A percentile compares a stretch with the other conserved stretches of the same genome.
These are phyloP conservation scores for Lepidium africanum DNA, from an alignment of 345 rosid genomes.

Conservation along the genomic window DNA sequence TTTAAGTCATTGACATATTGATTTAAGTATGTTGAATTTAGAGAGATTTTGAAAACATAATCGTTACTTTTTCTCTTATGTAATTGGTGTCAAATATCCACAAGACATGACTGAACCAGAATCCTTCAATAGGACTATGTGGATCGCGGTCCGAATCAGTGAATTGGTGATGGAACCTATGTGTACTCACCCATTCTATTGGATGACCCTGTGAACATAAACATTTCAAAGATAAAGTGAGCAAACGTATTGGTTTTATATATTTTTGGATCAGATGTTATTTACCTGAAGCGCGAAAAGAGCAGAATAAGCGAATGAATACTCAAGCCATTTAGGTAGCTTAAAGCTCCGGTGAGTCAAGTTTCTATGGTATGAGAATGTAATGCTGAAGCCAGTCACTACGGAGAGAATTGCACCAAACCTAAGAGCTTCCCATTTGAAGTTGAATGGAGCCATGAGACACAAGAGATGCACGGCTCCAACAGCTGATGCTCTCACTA, in stretches of 20 bases:
- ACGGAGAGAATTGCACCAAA: constrained; percentile 5
- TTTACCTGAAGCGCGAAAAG: constrained; percentile 29
- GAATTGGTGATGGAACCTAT: constrained; percentile 32
- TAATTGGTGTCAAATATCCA: constrained; percentile 26
- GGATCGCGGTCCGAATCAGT: constrained; percentile 29
- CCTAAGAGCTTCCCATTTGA: constrained; percentile 22
- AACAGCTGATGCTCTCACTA: constrained; percentile 20
- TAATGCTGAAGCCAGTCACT: constrained; percentile 20
- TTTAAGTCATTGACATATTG: neutral
- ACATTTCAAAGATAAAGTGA: neutral
- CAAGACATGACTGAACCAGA: constrained; percentile 29
- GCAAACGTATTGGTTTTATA: neutral
- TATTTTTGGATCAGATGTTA: neutral
- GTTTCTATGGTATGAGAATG: constrained; percentile 33
- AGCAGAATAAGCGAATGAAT: constrained; percentile 25
- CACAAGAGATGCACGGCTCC: constrained; percentile 15
- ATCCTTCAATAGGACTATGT: constrained; percentile 31
- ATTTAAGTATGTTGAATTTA: neutral
- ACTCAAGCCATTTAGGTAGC: constrained; percentile 35
- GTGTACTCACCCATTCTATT: constrained; percentile 32
- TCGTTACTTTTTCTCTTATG: constrained; percentile 20
- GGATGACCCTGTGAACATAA: constrained; percentile 22
- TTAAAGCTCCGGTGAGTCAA: constrained; percentile 28
- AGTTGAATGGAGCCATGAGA: constrained; percentile 21
- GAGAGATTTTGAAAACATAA: neutral